Base-by-base conservation (phyloP, 345 rosid genomes). In the Psidium guajava region DNA sequence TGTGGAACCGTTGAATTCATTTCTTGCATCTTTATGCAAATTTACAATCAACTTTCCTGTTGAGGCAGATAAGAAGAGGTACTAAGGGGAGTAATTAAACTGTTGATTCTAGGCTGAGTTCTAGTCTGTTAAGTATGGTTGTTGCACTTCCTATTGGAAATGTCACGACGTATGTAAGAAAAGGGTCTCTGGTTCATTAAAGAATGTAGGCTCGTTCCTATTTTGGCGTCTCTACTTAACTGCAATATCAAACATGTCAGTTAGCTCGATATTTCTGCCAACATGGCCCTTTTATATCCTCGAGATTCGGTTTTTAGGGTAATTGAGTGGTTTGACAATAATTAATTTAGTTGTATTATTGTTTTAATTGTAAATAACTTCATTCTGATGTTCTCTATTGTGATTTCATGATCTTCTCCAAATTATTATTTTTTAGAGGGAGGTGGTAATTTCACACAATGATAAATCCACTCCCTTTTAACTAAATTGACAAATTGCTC, bases 1-100 rank as follows among this genome's bases (percentile, higher is more conserved):
- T 85, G 91, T 96, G 83, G 99, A 97, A 89, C 99, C 99, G 83
- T 92, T 97, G 86, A 97, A 97, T 90, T 93, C 99, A 52, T 97
- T 94, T 90, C 95, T 96, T 87, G 99, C 99, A 74, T 97, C 99
- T 2, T 96, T 95, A 81, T 97, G 99, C 93, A 97, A 96, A 90
- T 94, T 94, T 92, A 95, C 99, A 0, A 97, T 95, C 87, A 92
- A 90, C 91, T 91, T 95, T 87, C 98, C 99, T 52, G 91, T 82
- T 86, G 99, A 96, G 85, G 90, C 88, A 40, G 98, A 96, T 86
- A 95, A 88, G 85, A 94, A 83, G 93, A 95, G 98, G 98, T 97
- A 89, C 32, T 21, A 54, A 42, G 56, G 51, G 22, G 58, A 53
- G 10, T 82, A 61, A 54, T 81, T 50, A 32, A 50, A 50, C 83